Base-by-base conservation (phyloP, 164 flowering plant species). In the Aristolochia contorta region DNA sequence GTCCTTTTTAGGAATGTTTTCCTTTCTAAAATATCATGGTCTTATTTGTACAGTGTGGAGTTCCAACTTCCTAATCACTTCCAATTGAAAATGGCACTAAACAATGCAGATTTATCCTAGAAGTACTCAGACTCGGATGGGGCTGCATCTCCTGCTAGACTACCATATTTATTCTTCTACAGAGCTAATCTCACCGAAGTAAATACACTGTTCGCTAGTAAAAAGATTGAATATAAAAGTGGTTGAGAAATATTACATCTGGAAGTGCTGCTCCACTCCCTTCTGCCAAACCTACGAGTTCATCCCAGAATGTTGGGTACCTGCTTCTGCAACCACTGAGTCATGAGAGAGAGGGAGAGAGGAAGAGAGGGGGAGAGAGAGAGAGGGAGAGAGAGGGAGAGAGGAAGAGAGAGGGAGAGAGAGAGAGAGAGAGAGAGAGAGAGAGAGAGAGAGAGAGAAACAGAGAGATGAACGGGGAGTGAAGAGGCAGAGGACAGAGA, bases 271-370 rank as follows among this genome's bases (percentile, higher is more conserved):
- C 83, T 8, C 84, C 90, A 52, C 90, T 84, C 56, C 97, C 94
- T 23, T 84, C 77, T 27, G 94, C 94, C 45, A 73, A 81, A 33
- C 94, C 94, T 18, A 67, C 0, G 54, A 89, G 87, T 59, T 89
- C 96, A 60, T 85, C 87, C 94, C 94, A 89, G 61, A 82, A 85
- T 14, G 58, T 64, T 0, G 90, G 87, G 58, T 69, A 87, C 69
- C 68, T 81, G 19, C 61, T 67, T 66, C 65, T 65, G 68, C 24
- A 6, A 23, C 7, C n/a, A 16, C 16, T 27, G 30, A 27, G 12
- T 14, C 59, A 56, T 24, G 41, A 56, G 25, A 15, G 25, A 45
- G 49, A 58, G 6, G 20, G 5, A 30, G 46, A 3, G 49, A 33
- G 48, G 19, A 47, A 58, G 48, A 33, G 30, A 37, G 47, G 33